Conservation (phyloP, 768 basidiomycete species). For the Lyophyllum shimeji region DNA sequence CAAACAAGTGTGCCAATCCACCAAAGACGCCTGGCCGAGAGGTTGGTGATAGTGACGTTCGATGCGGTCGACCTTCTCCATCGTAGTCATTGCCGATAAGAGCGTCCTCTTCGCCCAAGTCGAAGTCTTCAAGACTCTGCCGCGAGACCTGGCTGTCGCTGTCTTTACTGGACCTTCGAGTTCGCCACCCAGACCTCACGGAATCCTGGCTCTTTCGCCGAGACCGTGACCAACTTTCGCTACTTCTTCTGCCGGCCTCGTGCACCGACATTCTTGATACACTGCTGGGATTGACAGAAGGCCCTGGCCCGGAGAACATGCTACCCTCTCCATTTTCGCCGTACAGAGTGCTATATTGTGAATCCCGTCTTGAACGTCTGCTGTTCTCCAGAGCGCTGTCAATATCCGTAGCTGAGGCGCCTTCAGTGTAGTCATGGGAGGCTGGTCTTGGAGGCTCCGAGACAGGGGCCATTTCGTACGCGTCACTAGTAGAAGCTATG, state of each 20-base stretch:
- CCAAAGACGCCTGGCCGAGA: conserved; percentile 53
- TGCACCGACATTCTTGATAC: conserved; percentile 75
- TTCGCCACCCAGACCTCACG: conserved; percentile 27
- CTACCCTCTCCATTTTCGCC: conserved; percentile 60
- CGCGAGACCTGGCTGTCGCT: conserved; percentile 48
- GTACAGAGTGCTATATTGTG: conserved; percentile 58
- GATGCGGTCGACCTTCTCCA: conserved; percentile 23
- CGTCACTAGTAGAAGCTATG: conserved; percentile 21
- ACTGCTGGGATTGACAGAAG: conserved; percentile 73
- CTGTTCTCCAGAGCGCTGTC: conserved; percentile 52
- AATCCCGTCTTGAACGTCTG: conserved; percentile 61
- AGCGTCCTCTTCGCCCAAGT: conserved; percentile 29
- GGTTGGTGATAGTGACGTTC: conserved; percentile 35
- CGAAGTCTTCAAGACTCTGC: conserved; percentile 33
- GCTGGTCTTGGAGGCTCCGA: conserved; percentile 31
- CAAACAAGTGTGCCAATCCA: conserved; percentile 69
- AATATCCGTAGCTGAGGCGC: conserved; percentile 78
- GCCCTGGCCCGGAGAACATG: conserved; percentile 79
- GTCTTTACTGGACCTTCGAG: conserved; percentile 45
- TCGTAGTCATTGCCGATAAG: conserved; percentile 25
- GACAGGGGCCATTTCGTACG: conserved; percentile 42
- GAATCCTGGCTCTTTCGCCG: conserved; percentile 56
- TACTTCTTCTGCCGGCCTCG: conserved; percentile 54
- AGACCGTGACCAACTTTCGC: conserved; percentile 49
- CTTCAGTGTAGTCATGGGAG: conserved; percentile 78